Percentiles rank a stretch among this genome's conserved stretches.
Evolutionary conservation across 169 alveolate genomes (phyloP).

Genomic region (Plasmodium coatneyi): DNA sequence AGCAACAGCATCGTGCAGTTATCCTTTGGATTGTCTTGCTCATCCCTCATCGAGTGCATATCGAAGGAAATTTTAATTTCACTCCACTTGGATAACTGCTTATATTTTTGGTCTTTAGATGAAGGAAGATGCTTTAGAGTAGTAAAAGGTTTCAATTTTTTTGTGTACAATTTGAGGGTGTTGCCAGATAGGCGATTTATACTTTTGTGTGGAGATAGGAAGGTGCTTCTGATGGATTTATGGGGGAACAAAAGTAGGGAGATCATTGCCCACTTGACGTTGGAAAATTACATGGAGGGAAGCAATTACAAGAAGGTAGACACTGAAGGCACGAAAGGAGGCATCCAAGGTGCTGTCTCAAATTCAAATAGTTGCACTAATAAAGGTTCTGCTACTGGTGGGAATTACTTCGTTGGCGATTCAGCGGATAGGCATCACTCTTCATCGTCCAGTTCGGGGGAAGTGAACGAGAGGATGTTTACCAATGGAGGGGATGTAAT

Average conservation of each 20-base stretch:
- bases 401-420: slow-evolving; percentile 7
- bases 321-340: background rate
- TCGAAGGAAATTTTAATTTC: slow-evolving; percentile 71
- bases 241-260: slow-evolving; percentile 63
- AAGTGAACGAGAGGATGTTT: background rate
- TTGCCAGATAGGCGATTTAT: slow-evolving; percentile 70
- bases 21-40: slow-evolving; percentile 57
- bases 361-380: background rate
- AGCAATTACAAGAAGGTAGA: background rate
- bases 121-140: slow-evolving; percentile 72
- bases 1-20: slow-evolving; percentile 53
- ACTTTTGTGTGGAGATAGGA: slow-evolving; percentile 20
- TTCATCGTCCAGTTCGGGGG: slow-evolving; percentile 3
- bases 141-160: slow-evolving; percentile 48
- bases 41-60: slow-evolving; percentile 55
- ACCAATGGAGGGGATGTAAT: background rate
- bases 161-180: slow-evolving; percentile 40
- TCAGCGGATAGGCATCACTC: slow-evolving; percentile 10
- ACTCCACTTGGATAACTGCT: slow-evolving; percentile 32
- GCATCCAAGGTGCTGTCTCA: background rate
- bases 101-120: slow-evolving; percentile 73
- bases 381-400: background rate
- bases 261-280: slow-evolving; percentile 17
- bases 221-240: slow-evolving; percentile 34
- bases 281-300: background rate